Base-by-base conservation (phyloP, 2,329 filamentous ascomycete species). In the Scytalidium sp. region DNA sequence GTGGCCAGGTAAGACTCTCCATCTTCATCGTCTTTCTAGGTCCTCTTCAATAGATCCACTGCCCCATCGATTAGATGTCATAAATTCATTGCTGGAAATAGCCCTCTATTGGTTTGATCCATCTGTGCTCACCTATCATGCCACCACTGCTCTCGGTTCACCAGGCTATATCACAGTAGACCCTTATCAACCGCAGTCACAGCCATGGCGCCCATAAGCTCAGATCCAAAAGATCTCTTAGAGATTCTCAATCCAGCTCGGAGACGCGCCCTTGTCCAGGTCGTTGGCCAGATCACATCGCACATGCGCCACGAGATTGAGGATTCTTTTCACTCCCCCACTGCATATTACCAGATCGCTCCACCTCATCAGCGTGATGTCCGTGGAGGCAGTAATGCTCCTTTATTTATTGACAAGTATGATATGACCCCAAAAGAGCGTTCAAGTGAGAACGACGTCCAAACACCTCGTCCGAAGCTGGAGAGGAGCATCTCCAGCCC, bases 281-380 rank as follows among this genome's bases (percentile, higher is more conserved):
- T 84, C 19, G 67, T 79, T 20, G 64, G 70, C 43, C 74, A 80
- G 36, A 78, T 82, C 60, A 73, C 70, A n/a, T 61, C 63, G n/a
- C 74, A 75, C 51, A 82, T 83, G 76, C 73, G 74, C 41, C 70
- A 71, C 2, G 72, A 80, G 54, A 61, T 83, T 13, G 69, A 79
- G 51, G 63, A 66, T 19, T 56, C 66, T 19, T 61, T 72, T 45
- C 43, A 55, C 25, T n/a, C 50, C 42, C 43, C 21, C 19, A 20
- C 52, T 19, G 43, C 46, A 41, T 29, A 15, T n/a, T 36, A 36
- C 13, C 11, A 36, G 13, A 36, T 36, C 7, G 11, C 32, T 5
- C 88, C 60, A 72, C 76, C 60, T 75, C 79, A 48, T 86, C 85
- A 32, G 83, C 87, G 47, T 90, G 91, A 36, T 9, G 7, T n/a